Conservation (phyloP, 192 early-diverging fungal species). For the Entrophospora sp. region DNA sequence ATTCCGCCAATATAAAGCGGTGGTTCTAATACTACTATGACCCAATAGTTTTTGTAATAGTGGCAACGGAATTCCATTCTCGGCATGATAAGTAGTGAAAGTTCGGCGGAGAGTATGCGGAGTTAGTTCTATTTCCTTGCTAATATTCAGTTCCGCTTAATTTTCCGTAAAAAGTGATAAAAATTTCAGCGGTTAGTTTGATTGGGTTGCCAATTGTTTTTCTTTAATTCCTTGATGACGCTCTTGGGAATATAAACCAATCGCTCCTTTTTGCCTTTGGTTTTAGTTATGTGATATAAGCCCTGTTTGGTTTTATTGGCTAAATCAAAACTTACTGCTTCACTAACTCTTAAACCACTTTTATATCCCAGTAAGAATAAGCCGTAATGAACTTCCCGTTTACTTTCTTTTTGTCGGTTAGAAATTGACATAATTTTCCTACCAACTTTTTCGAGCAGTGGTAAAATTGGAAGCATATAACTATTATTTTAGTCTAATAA, state of each 20-base stretch:
- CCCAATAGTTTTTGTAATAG: background rate
- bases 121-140: background rate
- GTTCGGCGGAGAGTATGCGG: background rate
- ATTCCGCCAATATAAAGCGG: background rate
- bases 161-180: too few relatives aligned
- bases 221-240: conserved; percentile 1
- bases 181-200: conserved; percentile 8
- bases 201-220: background rate
- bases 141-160: background rate
- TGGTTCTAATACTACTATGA: background rate
- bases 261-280: background rate
- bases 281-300: background rate
- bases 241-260: background rate
- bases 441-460: background rate
- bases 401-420: background rate
- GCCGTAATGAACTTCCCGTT: background rate
- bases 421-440: background rate
- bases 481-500: background rate
- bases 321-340: background rate
- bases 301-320: background rate
- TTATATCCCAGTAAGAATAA: background rate
- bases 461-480: background rate
- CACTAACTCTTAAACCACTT: background rate
- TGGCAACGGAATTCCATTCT: background rate
- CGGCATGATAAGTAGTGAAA: background rate